Evolutionary conservation across 2,329 filamentous ascomycete genomes (phyloP).

Genomic region (Alternaria burnsii): DNA sequence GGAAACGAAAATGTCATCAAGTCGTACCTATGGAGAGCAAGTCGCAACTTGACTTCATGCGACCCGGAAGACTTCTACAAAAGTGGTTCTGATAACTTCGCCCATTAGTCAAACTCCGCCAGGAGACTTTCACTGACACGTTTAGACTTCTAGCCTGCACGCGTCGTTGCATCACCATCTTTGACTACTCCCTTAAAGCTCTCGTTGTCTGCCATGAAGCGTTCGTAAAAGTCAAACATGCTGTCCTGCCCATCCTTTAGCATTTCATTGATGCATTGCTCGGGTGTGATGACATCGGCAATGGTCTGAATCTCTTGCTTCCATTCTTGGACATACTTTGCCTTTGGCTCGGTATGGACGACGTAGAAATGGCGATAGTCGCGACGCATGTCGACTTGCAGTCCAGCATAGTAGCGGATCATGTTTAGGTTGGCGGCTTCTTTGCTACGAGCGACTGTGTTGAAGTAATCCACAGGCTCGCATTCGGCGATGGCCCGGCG

Average conservation of each 20-base stretch:
- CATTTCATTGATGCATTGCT: slow-evolving; percentile 37
- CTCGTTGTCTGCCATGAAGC: slow-evolving; percentile 21
- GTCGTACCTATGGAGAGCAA: neutral
- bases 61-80: neutral
- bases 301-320: slow-evolving; percentile 33
- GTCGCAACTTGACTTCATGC: neutral
- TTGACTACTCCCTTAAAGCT: neutral
- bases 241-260: slow-evolving; percentile 24
- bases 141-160: neutral
- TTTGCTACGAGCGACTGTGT: slow-evolving; percentile 24
- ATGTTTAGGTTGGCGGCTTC: slow-evolving; percentile 37
- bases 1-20: neutral
- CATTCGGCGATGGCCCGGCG: slow-evolving; percentile 29
- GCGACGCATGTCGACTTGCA: slow-evolving; percentile 33
- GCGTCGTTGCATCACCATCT: neutral
- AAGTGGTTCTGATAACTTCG: no score
- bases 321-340: slow-evolving; percentile 30
- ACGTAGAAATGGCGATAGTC: slow-evolving; percentile 45
- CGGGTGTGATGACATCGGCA: slow-evolving; percentile 40
- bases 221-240: slow-evolving; percentile 42
- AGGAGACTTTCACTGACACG: neutral
- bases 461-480: slow-evolving; percentile 35
- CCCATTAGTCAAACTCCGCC: no score
- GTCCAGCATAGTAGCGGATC: slow-evolving; percentile 37
- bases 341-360: slow-evolving; percentile 39